Evolutionary conservation across 176 grass and related monocot genomes (phyloP), one percentile per base, ranked within the genome.

Genomic region (Coix lacrymajobi): DNA sequence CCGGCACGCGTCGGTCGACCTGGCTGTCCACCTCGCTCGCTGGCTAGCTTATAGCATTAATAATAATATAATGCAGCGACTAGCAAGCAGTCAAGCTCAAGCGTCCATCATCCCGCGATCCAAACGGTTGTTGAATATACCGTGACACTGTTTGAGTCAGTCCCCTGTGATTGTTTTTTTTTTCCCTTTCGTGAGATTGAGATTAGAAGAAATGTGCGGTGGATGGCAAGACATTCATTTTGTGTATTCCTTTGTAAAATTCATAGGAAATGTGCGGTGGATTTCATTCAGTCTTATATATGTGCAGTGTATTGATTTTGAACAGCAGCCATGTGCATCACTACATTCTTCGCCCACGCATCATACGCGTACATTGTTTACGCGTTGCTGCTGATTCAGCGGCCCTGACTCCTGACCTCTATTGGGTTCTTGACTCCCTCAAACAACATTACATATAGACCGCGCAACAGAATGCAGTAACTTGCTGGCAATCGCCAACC

Each of bases 311-410:
- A 6, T 41, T 57, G 80, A 2, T 54, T 54, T 52, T 54, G 65
- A 71, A 11, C 0, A 71, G 48, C n/a, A 17, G 51, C 19, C 31
- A 25, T 64, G 9, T 64, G 14, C 57, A 77, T 61, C 74, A 7
- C 2, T 28, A 39, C 68, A 71, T 71, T 40, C 1, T 14, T 14
- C 2, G 17, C 64, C 64, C 8, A 41, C 15, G 44, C 46, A 28
- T 24, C 62, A 34, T 14, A 40, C 25, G 26, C 36, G 31, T 14
- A 25, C 12, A 7, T 46, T 12, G 13, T 46, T 12, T 46, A 37
- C 68, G 48, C 68, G 61, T 38, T 33, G 76, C 46, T 75, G 81
- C 69, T 75, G 81, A 85, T 69, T 75, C 69, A 75, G 49, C 73
- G 45, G 57, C 14, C 37, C 51, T 54, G 51, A 9, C 51, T 54